Evolutionary conservation across 2,329 filamentous ascomycete species (phyloP), one percentile per base, ranked within the genome.

Genomic region (Drechslerella coelobrocha): DNA sequence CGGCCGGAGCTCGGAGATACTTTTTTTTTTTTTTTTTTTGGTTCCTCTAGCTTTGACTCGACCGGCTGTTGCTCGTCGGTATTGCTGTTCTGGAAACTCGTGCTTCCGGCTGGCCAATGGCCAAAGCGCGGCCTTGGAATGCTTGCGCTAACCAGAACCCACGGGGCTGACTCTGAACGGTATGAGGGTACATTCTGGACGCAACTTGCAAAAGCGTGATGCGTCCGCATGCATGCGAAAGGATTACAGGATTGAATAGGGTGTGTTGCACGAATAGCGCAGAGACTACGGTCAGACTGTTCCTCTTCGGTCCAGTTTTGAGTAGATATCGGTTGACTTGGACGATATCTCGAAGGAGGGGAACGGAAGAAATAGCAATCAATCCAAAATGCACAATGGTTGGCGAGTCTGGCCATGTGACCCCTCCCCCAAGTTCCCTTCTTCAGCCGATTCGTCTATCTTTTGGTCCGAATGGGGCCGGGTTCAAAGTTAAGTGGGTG

Each of bases 241-340:
- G 29, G 29, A 6, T 31, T 31, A 12, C 6, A 31, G 29, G 29
- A 31, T 12, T 12, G n/a, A n/a, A n/a, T n/a, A n/a, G 26, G 21
- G 54, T 27, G 50, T 50, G 55, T 68, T 61, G 62, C 55, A 68
- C 55, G 60, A 37, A 61, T 61, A 48, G 60, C 60, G 61, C 61
- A 66, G 59, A 39, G 53, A 41, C 61, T 48, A 59, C n/a, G 61
- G 47, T 48, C 29, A 68, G 52, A 23, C 52, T 60, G 29, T 31
- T 6, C 29, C 12, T 31, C 29, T 31, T 31, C 29, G 10, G 2
- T 45, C 17, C n/a, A 6, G 5, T 21, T 21, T 45, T 17, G 41
- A 45, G 17, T 45, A 14, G 41, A 45, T 19, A 45, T 45, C 41
- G 41, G 37, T 9, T 41, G 37, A 17, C n/a, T 14, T 5, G 37